phyloP scores from a whole-genome alignment of 202 grass and related monocot genomes.

The Setaria viridis region DNA sequence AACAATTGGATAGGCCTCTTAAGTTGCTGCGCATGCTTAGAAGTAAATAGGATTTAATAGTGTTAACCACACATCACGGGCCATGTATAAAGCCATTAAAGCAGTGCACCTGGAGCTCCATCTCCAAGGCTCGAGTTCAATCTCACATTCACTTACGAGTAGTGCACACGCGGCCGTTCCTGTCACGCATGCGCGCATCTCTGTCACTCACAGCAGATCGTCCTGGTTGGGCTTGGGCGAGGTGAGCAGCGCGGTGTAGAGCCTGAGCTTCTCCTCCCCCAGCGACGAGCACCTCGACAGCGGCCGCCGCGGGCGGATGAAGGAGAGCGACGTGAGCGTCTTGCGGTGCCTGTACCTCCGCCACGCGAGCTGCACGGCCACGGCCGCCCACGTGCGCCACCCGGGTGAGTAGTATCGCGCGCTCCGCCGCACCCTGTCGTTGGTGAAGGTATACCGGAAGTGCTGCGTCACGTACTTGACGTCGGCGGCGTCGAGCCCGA shows the following conservation, averaged over 20 bases:
- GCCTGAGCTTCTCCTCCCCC: conserved; percentile 83
- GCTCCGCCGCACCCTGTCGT: conserved; percentile 79
- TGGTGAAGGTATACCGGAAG: conserved; percentile 94
- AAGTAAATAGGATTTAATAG: neutral
- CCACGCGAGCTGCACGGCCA: conserved; percentile 91
- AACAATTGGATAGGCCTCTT: neutral
- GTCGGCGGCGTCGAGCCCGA: conserved; percentile 76
- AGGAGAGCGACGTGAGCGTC: conserved; percentile 76
- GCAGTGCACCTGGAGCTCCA: neutral
- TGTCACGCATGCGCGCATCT: no score
- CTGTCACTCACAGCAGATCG: conserved; percentile 36
- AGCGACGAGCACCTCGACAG: conserved; percentile 75
- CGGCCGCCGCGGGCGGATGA: conserved; percentile 74
- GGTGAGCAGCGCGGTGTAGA: conserved; percentile 77
- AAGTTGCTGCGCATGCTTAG: neutral
- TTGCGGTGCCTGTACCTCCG: conserved; percentile 73
- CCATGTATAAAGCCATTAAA: neutral
- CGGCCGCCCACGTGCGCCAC: conserved; percentile 95
- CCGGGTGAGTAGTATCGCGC: conserved; percentile 91
- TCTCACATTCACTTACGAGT: neutral
- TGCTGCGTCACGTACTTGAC: conserved; percentile 88
- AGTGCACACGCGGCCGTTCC: no score
- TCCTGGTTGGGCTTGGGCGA: conserved; percentile 87
- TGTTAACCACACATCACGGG: neutral
- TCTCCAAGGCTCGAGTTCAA: neutral